Conservation (phyloP, 1,284 basidiomycete species). For the Clitocybe nebularis region DNA sequence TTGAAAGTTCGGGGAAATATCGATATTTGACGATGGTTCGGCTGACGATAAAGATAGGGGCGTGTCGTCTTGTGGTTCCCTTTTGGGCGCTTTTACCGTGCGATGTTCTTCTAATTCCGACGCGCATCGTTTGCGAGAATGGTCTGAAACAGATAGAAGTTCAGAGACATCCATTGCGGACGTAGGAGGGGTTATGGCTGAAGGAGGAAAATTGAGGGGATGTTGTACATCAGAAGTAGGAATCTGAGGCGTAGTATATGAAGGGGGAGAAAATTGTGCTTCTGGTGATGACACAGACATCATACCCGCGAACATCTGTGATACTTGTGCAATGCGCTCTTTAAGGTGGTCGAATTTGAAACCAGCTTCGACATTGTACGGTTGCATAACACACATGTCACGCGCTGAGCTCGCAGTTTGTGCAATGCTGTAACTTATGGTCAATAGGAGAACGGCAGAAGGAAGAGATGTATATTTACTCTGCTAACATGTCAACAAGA, state of each 20-base stretch:
- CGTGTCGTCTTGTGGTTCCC: constrained; percentile 61
- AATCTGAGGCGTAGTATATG: constrained; percentile 15
- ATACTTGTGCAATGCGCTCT: constrained; percentile 34
- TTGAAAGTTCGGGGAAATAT: constrained; percentile 15
- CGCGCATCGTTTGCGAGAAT: constrained; percentile 62
- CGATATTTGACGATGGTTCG: constrained; percentile 18
- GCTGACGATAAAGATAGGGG: constrained; percentile 24
- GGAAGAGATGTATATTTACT: constrained; percentile 21
- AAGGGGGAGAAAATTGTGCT: constrained; percentile 10
- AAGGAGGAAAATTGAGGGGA: constrained; percentile 14
- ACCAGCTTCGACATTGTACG: constrained; percentile 26
- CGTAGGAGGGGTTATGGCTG: constrained; percentile 14
- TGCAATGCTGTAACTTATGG: constrained; percentile 30
- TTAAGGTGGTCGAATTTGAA: constrained; percentile 36
- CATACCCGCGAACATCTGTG: constrained; percentile 31
- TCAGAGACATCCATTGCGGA: constrained; percentile 22
- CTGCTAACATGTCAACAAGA: constrained; percentile 30
- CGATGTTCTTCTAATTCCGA: constrained; percentile 60
- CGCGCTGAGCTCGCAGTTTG: constrained; percentile 38
- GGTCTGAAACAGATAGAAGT: constrained; percentile 25
- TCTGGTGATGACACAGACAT: constrained; percentile 24
- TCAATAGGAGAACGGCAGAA: constrained; percentile 8
- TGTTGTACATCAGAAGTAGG: constrained; percentile 16
- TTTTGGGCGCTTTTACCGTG: constrained; percentile 59
- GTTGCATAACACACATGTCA: constrained; percentile 30